Percentiles rank a stretch among this genome's conserved stretches.
These are phyloP conservation scores for Boehmeria nivea DNA, from an alignment of 306 rosid species.

Conservation along the genomic window DNA sequence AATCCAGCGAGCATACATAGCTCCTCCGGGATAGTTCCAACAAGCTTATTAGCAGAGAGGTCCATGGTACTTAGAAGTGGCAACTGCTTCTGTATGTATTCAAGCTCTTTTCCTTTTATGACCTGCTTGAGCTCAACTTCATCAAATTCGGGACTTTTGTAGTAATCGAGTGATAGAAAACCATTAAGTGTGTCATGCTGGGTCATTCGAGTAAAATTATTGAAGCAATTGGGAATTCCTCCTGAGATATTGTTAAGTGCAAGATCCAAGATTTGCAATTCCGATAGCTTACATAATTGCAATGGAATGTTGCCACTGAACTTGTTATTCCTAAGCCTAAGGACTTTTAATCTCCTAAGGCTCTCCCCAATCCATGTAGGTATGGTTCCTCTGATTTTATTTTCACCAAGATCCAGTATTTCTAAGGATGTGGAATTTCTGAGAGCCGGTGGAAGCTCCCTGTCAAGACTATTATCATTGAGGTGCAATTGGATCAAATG, in stretches of 20 bases:
- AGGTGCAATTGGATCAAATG: neutral
- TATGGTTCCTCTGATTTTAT: slow-evolving; percentile 4
- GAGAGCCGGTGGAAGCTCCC: slow-evolving; percentile 7
- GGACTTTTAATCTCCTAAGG: neutral
- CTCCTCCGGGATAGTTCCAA: slow-evolving; percentile 7
- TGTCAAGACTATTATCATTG: slow-evolving; percentile 3
- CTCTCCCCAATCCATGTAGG: slow-evolving; percentile 6
- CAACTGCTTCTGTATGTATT: neutral
- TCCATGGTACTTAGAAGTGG: slow-evolving; percentile 6
- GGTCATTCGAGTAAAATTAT: slow-evolving; percentile 13
- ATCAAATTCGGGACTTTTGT: no score
- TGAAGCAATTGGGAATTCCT: slow-evolving; percentile 25
- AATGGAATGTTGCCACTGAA: slow-evolving; percentile 17
- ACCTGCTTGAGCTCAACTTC: no score
- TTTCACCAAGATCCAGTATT: slow-evolving; percentile 19
- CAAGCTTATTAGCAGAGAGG: slow-evolving; percentile 14
- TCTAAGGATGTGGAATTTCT: slow-evolving; percentile 14
- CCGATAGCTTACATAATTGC: slow-evolving; percentile 13
- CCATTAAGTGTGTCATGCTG: no score
- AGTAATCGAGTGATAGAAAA: no score
- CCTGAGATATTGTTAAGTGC: slow-evolving; percentile 21
- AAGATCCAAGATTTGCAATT: slow-evolving; percentile 31
- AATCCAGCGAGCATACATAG: neutral
- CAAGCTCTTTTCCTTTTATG: neutral
- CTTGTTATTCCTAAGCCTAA: slow-evolving; percentile 17